Evolutionary conservation across 805 yeast genomes (phyloP), one percentile per base, ranked within the genome.

Genomic region (Jamesozyma spencerorum): DNA sequence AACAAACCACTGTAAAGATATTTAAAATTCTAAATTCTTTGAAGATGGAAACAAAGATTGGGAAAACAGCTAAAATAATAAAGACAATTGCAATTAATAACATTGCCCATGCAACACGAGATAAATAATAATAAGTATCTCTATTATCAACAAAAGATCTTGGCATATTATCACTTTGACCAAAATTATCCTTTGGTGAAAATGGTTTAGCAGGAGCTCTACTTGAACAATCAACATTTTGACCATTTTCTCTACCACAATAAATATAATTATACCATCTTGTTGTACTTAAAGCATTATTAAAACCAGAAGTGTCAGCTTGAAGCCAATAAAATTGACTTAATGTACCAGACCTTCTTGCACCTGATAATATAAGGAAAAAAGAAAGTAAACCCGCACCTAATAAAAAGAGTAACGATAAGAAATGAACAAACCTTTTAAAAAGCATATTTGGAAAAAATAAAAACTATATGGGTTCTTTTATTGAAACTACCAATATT

Each of bases 231-330:
- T 69, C 56, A 22, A 50, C 34, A 60, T 77, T 69, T 33, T 56
- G 47, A 41, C 74, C 73, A 47, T 72, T 69, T 13, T 52, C 54
- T 30, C 51, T 57, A 22, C 70, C 71, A 47, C 72, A 69, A 52
- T 79, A 69, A 47, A 81, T 79, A 73, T 90, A 88, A 62, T 75
- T 75, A 10, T 88, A 82, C 96, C 96, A 88, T 52, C 88, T 77
- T 2, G 85, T 68, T 13, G 62, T 56, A 2, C 51, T 41, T 22
- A 71, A 64, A 42, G 69, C 65, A 33, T 63, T 57, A 15, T 62
- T 53, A 43, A 80, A 74, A 31, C 58, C 63, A 3, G 73, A 55
- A 37, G 95, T 86, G 53, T 79, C 80, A 20, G 86, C 94, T 55
- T 77, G 69, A 32, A 88, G 56, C 88, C 92, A 86, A 65, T 81